Evolutionary conservation across 1,139 yeast genomes (phyloP).

Genomic region (Candida sp.): DNA sequence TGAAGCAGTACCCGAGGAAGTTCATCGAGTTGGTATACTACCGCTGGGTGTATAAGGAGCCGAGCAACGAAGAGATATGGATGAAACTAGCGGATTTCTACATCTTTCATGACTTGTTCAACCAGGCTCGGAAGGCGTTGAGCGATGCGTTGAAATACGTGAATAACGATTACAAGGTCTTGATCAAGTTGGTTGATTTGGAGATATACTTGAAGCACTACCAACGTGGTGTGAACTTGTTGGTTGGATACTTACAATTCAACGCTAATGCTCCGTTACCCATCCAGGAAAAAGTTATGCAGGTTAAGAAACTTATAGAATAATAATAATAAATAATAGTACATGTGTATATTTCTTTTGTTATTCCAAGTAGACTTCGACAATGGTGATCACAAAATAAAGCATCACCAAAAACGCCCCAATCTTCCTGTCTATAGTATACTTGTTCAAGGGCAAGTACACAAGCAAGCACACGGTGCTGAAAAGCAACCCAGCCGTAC

Average conservation of each 20-base stretch:
- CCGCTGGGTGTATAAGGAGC: constrained; percentile 58
- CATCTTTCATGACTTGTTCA: constrained; percentile 29
- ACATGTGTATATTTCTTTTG: background rate
- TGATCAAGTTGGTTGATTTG: constrained; percentile 45
- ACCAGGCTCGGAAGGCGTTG: constrained; percentile 40
- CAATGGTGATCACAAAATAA: constrained; percentile 23
- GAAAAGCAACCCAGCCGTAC: constrained; percentile 29
- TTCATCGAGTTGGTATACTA: constrained; percentile 53
- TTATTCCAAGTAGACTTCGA: constrained; percentile 20
- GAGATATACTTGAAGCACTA: constrained; percentile 34
- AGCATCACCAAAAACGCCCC: constrained; percentile 27
- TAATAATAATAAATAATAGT: background rate
- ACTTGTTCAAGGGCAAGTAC: constrained; percentile 36
- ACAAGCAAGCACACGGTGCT: constrained; percentile 27
- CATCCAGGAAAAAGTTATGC: constrained; percentile 32
- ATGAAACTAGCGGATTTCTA: constrained; percentile 57
- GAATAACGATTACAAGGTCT: constrained; percentile 25
- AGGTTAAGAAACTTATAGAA: background rate
- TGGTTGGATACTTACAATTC: constrained; percentile 27
- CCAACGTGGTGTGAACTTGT: constrained; percentile 39
- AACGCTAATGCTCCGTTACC: constrained; percentile 35
- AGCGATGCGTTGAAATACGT: constrained; percentile 32
- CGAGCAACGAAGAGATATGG: constrained; percentile 64
- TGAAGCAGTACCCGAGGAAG: constrained; percentile 28
- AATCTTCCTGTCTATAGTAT: constrained; percentile 37